These are phyloP conservation scores for Botryotinia convoluta DNA, from an alignment of 2,329 filamentous ascomycete species.

Conservation along the genomic window DNA sequence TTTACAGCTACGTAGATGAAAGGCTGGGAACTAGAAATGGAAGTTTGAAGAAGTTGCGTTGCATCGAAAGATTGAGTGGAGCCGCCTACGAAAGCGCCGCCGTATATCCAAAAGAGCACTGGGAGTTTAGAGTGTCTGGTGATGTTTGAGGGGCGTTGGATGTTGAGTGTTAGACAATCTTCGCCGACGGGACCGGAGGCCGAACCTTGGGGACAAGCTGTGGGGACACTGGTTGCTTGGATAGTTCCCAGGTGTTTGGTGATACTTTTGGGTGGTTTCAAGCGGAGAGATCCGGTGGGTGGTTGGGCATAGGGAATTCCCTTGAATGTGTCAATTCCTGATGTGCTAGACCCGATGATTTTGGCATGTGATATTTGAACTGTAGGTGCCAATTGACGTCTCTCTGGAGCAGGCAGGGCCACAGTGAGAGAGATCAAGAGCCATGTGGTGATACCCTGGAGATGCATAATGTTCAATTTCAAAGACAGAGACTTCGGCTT, in stretches of 20 bases:
- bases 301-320: constrained; percentile 44
- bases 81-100: constrained; percentile 39
- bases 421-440: background rate
- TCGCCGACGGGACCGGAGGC: constrained; percentile 29
- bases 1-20: constrained; percentile 59
- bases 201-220: constrained; percentile 39
- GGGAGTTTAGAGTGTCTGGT: constrained; percentile 51
- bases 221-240: constrained; percentile 32
- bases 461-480: background rate
- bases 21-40: constrained; percentile 61
- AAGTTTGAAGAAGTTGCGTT: constrained; percentile 45
- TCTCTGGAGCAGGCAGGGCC: background rate
- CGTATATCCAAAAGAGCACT: constrained; percentile 43
- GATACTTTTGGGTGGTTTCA: constrained; percentile 41
- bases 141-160: constrained; percentile 41
- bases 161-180: constrained; percentile 42
- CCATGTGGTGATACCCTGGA: background rate
- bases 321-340: constrained; percentile 12
- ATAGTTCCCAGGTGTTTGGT: constrained; percentile 28
- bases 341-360: background rate
- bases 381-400: background rate
- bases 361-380: constrained; percentile 9
- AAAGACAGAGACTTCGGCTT: background rate
- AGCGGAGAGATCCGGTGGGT: constrained; percentile 43
- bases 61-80: constrained; percentile 52